Base-by-base conservation (phyloP, 441 rosid species). In the Arabidopsis lyrata region DNA sequence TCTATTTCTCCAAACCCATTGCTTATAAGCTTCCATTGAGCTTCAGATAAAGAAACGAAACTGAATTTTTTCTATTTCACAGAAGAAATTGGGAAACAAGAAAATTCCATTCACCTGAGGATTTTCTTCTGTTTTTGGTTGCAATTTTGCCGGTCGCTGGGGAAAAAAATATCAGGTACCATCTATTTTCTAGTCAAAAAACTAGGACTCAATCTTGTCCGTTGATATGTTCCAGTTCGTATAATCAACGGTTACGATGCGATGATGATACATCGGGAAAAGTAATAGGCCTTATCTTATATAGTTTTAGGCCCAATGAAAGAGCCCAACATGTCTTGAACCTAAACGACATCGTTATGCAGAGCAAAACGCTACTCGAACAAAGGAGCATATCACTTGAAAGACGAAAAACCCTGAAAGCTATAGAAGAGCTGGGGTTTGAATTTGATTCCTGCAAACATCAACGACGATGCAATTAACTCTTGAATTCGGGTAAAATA, bases 1-100 rank as follows among this genome's bases (percentile, higher is more conserved):
- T 82, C 78, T 90, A 63, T 93, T 91, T 68, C 82, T 90, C 81
- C 95, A 85, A 61, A 95, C 90, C 98, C 99, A 93, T 74, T 80
- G 77, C 90, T 86, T 93, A 76, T 95, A 95, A 69, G 88, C 89
- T 68, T 91, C 99, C 98, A 95, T 91, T 68, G 71, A 70, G 45
- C 59, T 55, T 61, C 54, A 44, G 6, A 53, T 5, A 16, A 12
- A 42, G 66, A 80, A 79, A 36, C 77, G 5, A 77, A 80, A 55
- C 74, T 14, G 0, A 42, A 16, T 45, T 48, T 0, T 0, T n/a
- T 36, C 60, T 35, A 62, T 6, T 54, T 61, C 34, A 27, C 36
- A 54, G 48, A 56, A 24, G 60, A 36, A 39, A 36, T 16, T 68
- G 20, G 9, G 38, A 56, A 63, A 27, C 16, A 5, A 63, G 66